Base-by-base conservation (phyloP, 2,329 filamentous ascomycete species). In the Ilyonectria robusta region DNA sequence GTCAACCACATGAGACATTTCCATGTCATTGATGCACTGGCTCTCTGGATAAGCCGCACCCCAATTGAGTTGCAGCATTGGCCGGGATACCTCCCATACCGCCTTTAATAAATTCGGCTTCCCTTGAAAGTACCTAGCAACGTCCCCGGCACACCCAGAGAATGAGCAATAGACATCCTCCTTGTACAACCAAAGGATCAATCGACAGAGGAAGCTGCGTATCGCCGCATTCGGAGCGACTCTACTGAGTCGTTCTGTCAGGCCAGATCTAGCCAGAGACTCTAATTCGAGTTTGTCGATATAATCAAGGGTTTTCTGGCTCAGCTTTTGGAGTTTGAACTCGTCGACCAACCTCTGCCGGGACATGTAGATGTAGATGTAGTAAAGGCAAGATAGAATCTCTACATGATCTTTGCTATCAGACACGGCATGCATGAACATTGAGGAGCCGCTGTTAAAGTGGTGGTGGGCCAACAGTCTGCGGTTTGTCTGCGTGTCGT, bases 111-210 rank as follows among this genome's bases (percentile, higher is more conserved):
- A 13, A 8, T 51, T 40, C 9, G 57, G 57, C 23, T 10, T 50
- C 10, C 17, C 31, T 42, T 44, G 44, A 23, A 60, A 51, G 26
- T 60, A 42, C 11, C 57, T 13, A 4, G 57, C 57, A 21, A 60
- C 31, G 9, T 37, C 31, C 5, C 57, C 57, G 11, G n/a, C 57
- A 42, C 57, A 60, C 17, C 35, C 33, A 8, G 48, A 53, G 3
- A 51, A 51, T 5, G 46, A 26, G 19, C 57, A 60, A 13, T 51
- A 31, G 1, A 60, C 57, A 40, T 60, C 57, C 15, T 51, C 46
- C 13, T 60, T 60, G 46, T 60, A 60, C 6, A 60, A 6, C 57
- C 57, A 60, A 29, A 60, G 13, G 6, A 60, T n/a, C 35, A 60
- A n/a, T 3, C 57, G 57, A 31, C 57, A 60, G 6, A 60, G n/a